phyloP scores from a whole-genome alignment of 192 early-diverging fungal species.

The Oehlia diaphana region DNA sequence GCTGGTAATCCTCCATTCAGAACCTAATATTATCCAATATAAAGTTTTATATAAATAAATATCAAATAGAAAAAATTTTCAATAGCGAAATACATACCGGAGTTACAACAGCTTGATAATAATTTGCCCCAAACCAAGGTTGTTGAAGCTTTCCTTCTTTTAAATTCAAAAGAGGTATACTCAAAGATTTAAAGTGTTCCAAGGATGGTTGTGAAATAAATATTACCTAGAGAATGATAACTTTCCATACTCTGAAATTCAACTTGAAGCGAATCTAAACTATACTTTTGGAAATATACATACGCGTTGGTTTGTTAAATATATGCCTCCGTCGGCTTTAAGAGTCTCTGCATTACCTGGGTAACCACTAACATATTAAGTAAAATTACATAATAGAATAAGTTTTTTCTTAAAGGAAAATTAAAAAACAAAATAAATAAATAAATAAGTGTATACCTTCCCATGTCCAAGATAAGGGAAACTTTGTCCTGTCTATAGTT shows the following conservation, averaged over 20 bases:
- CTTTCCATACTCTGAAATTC: background rate
- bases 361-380: constrained; percentile 15
- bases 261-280: background rate
- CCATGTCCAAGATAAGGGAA: constrained; percentile 32
- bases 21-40: constrained; percentile 26
- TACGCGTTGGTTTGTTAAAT: constrained; percentile 32
- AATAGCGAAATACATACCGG: constrained; percentile 37
- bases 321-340: constrained; percentile 25
- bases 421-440: background rate
- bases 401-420: background rate
- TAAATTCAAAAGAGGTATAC: constrained; percentile 36
- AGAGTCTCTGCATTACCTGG: constrained; percentile 10
- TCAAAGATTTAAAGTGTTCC: constrained; percentile 31
- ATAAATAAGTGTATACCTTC: constrained; percentile 15
- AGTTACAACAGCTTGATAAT: constrained; percentile 38
- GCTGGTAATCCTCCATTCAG: constrained; percentile 47
- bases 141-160: constrained; percentile 48
- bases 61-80: background rate
- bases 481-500: constrained; percentile 29
- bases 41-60: background rate
- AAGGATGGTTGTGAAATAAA: constrained; percentile 30
- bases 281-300: background rate
- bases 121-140: constrained; percentile 60
- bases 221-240: constrained; percentile 30
- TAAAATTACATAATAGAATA: background rate